These are phyloP conservation scores for Aureobasidium mangrovei DNA, from an alignment of 2,329 filamentous ascomycete genomes.

Conservation along the genomic window DNA sequence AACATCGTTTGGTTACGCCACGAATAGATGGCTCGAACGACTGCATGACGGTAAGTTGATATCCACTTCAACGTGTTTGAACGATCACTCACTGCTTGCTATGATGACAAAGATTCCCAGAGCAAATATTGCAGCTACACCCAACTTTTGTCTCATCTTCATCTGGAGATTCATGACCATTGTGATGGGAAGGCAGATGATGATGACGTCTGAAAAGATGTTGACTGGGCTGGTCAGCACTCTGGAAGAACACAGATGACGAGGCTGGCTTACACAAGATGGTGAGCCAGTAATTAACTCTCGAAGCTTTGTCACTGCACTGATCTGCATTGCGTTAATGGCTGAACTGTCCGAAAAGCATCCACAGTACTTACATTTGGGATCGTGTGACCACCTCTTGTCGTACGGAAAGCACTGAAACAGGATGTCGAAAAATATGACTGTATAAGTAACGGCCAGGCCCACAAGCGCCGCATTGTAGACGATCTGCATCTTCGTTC, in stretches of 20 bases:
- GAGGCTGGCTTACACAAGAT: neutral
- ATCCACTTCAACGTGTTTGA: no score
- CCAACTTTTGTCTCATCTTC: constrained; percentile 4
- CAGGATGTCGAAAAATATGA: constrained; percentile 9
- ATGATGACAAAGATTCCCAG: constrained; percentile 6
- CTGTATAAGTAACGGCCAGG: neutral
- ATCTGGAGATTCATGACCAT: constrained; percentile 12
- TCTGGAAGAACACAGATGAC: no score
- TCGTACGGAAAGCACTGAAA: constrained; percentile 11
- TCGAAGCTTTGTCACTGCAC: constrained; percentile 3
- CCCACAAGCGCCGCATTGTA: constrained; percentile 5
- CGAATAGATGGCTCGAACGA: constrained; percentile 5
- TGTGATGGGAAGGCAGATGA: constrained; percentile 11
- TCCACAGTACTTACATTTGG: neutral
- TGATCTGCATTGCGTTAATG: neutral
- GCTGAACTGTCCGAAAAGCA: neutral
- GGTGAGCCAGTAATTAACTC: constrained; percentile 10
- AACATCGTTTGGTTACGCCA: constrained; percentile 12
- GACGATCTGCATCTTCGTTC: constrained; percentile 6
- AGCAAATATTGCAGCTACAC: constrained; percentile 1
- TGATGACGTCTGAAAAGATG: constrained; percentile 6
- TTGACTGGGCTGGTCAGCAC: neutral
- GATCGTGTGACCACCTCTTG: constrained; percentile 4
- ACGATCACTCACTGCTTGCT: constrained; percentile 1
- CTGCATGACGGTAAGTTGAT: neutral